Evolutionary conservation across 305 asterid species (phyloP).

Genomic region (Withania somnifera): DNA sequence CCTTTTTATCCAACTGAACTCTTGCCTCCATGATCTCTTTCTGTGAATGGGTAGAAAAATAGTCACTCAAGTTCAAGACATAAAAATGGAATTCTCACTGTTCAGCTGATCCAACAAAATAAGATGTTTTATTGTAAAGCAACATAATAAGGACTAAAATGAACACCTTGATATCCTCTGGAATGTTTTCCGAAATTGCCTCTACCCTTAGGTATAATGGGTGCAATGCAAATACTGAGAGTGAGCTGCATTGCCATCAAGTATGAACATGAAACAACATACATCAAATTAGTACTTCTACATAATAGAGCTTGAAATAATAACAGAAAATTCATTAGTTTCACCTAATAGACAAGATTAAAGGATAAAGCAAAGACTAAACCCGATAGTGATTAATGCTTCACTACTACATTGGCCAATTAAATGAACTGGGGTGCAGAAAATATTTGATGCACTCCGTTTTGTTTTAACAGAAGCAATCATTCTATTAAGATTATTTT

Average conservation of each 20-base stretch:
- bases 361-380: background rate
- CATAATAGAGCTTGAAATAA: background rate
- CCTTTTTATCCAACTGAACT: conserved; percentile 66
- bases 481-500: background rate
- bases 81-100: background rate
- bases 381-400: background rate
- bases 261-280: background rate
- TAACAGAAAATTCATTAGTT: background rate
- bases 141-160: background rate
- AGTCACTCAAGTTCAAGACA: background rate
- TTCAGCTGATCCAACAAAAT: background rate
- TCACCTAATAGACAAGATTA: background rate
- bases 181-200: conserved; percentile 57
- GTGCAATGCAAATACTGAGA: conserved; percentile 94
- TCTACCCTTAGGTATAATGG: conserved; percentile 90
- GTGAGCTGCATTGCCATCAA: conserved; percentile 55
- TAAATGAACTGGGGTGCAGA: background rate
- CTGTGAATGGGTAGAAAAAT: conserved; percentile 28
- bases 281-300: conserved; percentile 2
- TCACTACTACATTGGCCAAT: background rate
- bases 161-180: conserved; percentile 61
- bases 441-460: background rate
- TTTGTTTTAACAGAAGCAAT: background rate
- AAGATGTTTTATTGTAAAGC: background rate
- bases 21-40: conserved; percentile 58